Conservation (phyloP, 2,329 filamentous ascomycete genomes). For the Hypoxylon sp. region DNA sequence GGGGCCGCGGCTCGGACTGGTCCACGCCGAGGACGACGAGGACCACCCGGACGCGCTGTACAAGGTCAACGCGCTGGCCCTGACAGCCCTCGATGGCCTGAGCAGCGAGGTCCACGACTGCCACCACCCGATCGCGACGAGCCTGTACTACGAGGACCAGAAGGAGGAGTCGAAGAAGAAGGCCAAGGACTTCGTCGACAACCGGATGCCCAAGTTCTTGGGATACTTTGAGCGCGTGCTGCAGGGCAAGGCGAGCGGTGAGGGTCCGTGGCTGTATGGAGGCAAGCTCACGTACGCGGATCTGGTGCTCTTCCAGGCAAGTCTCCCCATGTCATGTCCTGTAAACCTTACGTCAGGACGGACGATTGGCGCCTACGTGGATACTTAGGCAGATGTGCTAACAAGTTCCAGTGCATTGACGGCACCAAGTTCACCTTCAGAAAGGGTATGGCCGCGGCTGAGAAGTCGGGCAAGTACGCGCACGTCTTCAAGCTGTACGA, state of each 20-base stretch:
- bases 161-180: conserved; percentile 69
- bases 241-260: conserved; percentile 61
- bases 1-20: conserved; percentile 65
- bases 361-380: background rate
- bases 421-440: conserved; percentile 74
- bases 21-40: conserved; percentile 50
- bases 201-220: conserved; percentile 75
- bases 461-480: conserved; percentile 63
- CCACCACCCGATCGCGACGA: conserved; percentile 72
- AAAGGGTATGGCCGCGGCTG: conserved; percentile 65
- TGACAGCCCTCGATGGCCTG: conserved; percentile 76
- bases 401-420: conserved; percentile 56
- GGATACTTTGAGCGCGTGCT: conserved; percentile 74
- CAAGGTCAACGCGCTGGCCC: conserved; percentile 67
- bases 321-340: conserved; percentile 17
- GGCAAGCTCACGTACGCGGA: conserved; percentile 74
- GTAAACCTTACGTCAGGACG: background rate
- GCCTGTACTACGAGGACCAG: conserved; percentile 77
- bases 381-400: background rate
- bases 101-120: conserved; percentile 77
- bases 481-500: conserved; percentile 71
- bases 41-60: conserved; percentile 57
- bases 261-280: conserved; percentile 72
- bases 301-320: conserved; percentile 74
- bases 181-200: conserved; percentile 64